Conservation (phyloP, 2,329 filamentous ascomycete species). For the Coniochaeta hoffmannii region DNA sequence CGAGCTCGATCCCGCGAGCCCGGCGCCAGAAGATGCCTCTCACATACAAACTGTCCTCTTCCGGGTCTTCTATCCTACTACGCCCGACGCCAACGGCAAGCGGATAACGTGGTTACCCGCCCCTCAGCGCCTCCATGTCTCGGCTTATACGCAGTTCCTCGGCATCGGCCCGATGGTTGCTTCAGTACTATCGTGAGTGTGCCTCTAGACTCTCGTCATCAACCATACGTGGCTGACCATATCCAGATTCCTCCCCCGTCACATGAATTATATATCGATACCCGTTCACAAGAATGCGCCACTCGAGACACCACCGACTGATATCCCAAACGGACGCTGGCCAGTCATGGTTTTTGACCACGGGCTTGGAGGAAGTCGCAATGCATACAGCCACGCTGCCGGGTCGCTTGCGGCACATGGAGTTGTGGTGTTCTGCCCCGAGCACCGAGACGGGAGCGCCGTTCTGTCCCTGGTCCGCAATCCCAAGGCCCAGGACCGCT, state of each 20-base stretch:
- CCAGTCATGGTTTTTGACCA: slow-evolving; percentile 83
- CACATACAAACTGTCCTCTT: slow-evolving; percentile 69
- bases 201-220: too few relatives aligned
- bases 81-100: slow-evolving; percentile 42
- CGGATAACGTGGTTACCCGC: slow-evolving; percentile 69
- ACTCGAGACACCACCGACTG: slow-evolving; percentile 41
- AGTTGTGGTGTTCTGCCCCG: slow-evolving; percentile 70
- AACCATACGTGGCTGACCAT: not conserved
- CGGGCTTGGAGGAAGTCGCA: slow-evolving; percentile 72
- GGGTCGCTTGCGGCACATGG: slow-evolving; percentile 76
- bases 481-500: slow-evolving; percentile 38
- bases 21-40: slow-evolving; percentile 43
- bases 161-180: slow-evolving; percentile 54
- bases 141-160: slow-evolving; percentile 70
- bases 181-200: slow-evolving; percentile 50
- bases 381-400: slow-evolving; percentile 77
- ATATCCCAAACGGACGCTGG: slow-evolving; percentile 47
- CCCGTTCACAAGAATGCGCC: slow-evolving; percentile 66
- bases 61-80: slow-evolving; percentile 73
- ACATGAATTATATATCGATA: slow-evolving; percentile 66
- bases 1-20: slow-evolving; percentile 46
- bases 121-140: slow-evolving; percentile 67
- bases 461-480: slow-evolving; percentile 66
- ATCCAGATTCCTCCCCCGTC: slow-evolving; percentile 56
- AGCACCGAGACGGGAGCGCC: slow-evolving; percentile 76